Conservation (phyloP, 495 filamentous ascomycete species). For the Zalerion maritima region DNA sequence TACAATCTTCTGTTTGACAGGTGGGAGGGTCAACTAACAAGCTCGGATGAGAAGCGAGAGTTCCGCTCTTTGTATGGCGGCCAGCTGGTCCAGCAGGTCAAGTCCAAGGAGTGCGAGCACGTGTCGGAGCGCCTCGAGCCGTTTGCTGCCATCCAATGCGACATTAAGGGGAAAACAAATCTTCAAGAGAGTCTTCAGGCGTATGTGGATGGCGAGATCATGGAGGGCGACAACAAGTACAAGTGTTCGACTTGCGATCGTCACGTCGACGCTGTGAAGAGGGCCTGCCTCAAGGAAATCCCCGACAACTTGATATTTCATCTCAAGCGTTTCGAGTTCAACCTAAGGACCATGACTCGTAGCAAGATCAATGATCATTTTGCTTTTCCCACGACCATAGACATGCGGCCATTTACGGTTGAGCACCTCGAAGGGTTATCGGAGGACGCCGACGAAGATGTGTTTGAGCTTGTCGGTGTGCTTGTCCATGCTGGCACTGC, state of each 20-base stretch:
- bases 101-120: slow-evolving; percentile 85
- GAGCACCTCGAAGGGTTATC: slow-evolving; percentile 61
- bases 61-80: slow-evolving; percentile 85
- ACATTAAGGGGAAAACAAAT: slow-evolving; percentile 81
- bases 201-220: slow-evolving; percentile 89
- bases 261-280: slow-evolving; percentile 89
- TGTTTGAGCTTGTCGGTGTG: slow-evolving; percentile 85
- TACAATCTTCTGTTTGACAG: slow-evolving; percentile 87
- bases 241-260: slow-evolving; percentile 82
- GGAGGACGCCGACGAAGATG: slow-evolving; percentile 40
- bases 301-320: slow-evolving; percentile 93
- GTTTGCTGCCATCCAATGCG: slow-evolving; percentile 92
- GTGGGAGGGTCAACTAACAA: slow-evolving; percentile 70
- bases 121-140: slow-evolving; percentile 82
- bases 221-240: slow-evolving; percentile 99
- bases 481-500: slow-evolving; percentile 87
- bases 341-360: slow-evolving; percentile 65
- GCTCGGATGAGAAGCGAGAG: slow-evolving; percentile 49
- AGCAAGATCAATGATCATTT: slow-evolving; percentile 96
- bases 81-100: slow-evolving; percentile 85
- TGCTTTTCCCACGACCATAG: slow-evolving; percentile 66
- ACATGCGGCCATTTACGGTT: slow-evolving; percentile 85
- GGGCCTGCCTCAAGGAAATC: slow-evolving; percentile 82
- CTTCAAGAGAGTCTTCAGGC: slow-evolving; percentile 81
- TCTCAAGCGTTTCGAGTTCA: slow-evolving; percentile 93